phyloP scores from a whole-genome alignment of 192 early-diverging fungal species.

The Mortierella hygrophila region DNA sequence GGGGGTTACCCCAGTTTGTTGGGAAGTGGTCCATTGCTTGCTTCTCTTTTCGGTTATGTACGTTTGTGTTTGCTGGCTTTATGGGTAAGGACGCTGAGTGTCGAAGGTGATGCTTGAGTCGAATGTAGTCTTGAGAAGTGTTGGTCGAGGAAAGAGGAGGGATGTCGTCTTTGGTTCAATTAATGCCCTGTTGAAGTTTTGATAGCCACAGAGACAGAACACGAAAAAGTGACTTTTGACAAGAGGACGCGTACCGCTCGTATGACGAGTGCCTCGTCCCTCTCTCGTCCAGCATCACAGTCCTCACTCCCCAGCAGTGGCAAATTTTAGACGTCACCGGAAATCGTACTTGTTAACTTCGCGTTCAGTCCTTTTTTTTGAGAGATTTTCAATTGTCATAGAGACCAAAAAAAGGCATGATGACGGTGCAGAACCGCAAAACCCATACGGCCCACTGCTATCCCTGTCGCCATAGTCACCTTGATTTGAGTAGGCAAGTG shows the following conservation, averaged over 20 bases:
- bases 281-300: neutral
- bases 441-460: neutral
- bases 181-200: neutral
- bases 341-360: neutral
- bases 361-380: no score
- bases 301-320: neutral
- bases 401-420: no score
- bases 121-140: neutral
- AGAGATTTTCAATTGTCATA: no score
- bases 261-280: neutral
- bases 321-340: neutral
- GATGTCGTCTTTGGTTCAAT: no score
- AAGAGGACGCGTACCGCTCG: slow-evolving; percentile 9
- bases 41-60: neutral
- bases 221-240: slow-evolving; percentile 7
- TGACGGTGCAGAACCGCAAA: neutral
- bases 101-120: neutral
- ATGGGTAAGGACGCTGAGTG: neutral
- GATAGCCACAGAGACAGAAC: neutral
- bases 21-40: slow-evolving; percentile 80
- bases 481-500: no score
- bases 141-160: neutral
- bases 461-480: no score
- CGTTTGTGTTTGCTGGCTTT: neutral
- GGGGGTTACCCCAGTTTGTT: slow-evolving; percentile 83